phyloP scores from a whole-genome alignment of 257 asterid species.

The Plantago major region DNA sequence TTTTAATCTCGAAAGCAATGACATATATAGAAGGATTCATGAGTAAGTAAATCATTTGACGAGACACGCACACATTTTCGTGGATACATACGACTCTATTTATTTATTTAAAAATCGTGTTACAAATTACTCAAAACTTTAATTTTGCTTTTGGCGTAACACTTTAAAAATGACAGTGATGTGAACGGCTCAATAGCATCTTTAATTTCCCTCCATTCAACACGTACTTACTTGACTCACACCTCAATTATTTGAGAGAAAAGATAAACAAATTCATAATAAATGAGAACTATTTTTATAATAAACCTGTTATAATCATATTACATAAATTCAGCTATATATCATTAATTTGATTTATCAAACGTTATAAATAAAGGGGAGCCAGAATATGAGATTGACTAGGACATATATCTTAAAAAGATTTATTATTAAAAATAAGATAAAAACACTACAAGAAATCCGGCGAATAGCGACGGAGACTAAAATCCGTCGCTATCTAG shows the following conservation, averaged over 20 bases:
- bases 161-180: neutral
- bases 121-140: too few relatives aligned
- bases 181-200: neutral
- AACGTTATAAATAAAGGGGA: too few relatives aligned
- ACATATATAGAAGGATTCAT: neutral
- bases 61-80: neutral
- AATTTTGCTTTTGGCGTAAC: neutral
- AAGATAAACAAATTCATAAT: neutral
- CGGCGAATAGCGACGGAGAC: too few relatives aligned
- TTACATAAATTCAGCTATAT: too few relatives aligned
- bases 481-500: too few relatives aligned
- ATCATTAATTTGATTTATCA: too few relatives aligned
- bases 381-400: too few relatives aligned
- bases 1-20: neutral
- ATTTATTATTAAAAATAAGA: too few relatives aligned
- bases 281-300: too few relatives aligned
- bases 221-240: neutral
- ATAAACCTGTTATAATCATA: too few relatives aligned
- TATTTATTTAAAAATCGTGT: neutral
- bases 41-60: neutral
- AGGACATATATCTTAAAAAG: too few relatives aligned
- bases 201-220: neutral
- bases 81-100: neutral
- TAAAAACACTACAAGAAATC: too few relatives aligned
- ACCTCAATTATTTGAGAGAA: slow-evolving; percentile 5